Percentiles rank a stretch among this genome's conserved stretches.
Conservation (phyloP, 2,329 filamentous ascomycete species). For the Penicillium sp. region DNA sequence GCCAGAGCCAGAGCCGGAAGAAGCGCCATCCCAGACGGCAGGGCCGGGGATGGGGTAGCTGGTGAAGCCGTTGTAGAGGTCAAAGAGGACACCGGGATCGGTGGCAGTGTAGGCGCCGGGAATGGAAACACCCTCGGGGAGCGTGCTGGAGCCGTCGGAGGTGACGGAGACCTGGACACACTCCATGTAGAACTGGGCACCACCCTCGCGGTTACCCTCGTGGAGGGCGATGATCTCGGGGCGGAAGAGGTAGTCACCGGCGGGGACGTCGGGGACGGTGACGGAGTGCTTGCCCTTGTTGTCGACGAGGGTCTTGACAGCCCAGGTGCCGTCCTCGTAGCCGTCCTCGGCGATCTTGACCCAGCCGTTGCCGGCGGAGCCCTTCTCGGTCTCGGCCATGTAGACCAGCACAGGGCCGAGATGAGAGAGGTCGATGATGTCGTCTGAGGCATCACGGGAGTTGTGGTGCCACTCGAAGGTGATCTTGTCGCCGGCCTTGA, state of each 20-base stretch:
- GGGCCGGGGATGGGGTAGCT: conserved; percentile 30
- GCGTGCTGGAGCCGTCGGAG: conserved; percentile 24
- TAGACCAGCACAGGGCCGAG: conserved; percentile 27
- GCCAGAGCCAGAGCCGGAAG: conserved; percentile 19
- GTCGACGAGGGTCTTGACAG: conserved; percentile 25
- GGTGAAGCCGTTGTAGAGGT: conserved; percentile 26
- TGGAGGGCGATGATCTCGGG: conserved; percentile 32
- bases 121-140: conserved; percentile 27
- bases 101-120: conserved; percentile 26
- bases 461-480: conserved; percentile 33
- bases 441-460: conserved; percentile 24
- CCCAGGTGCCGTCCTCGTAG: conserved; percentile 27
- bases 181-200: conserved; percentile 32
- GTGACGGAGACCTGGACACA: conserved; percentile 31
- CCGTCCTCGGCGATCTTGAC: conserved; percentile 31
- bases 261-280: conserved; percentile 28
- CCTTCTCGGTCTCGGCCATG: conserved; percentile 28
- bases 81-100: conserved; percentile 25
- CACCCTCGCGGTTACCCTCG: conserved; percentile 23
- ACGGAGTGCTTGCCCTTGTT: conserved; percentile 30
- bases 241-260: conserved; percentile 30
- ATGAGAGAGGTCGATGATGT: conserved; percentile 30
- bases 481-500: conserved; percentile 28
- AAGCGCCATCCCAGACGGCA: conserved; percentile 28
- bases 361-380: conserved; percentile 26